A percentile compares a stretch with the other conserved stretches of the same genome.
phyloP scores from a whole-genome alignment of 805 yeast species.

The Wickerhamiella australiensis region DNA sequence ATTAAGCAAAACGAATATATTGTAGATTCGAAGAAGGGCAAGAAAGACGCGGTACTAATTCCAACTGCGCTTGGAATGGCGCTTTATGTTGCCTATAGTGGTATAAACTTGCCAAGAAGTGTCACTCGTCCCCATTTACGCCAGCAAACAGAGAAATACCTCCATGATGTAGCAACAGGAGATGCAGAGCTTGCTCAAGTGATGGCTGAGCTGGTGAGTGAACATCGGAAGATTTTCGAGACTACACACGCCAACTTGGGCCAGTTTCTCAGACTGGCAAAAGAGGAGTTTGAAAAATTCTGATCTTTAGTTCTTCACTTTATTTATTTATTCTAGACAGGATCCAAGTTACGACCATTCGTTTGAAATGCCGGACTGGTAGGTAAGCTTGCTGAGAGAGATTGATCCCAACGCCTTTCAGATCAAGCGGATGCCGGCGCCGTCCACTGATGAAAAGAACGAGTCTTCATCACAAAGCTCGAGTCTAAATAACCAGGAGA shows the following conservation, averaged over 20 bases:
- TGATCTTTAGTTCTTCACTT: not conserved
- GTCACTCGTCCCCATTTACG: slow-evolving; percentile 83
- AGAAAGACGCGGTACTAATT: slow-evolving; percentile 32
- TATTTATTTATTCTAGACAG: too few relatives aligned
- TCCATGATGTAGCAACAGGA: slow-evolving; percentile 62
- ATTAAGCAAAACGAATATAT: slow-evolving; percentile 59
- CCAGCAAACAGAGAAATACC: slow-evolving; percentile 54
- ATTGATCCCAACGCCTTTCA: not conserved
- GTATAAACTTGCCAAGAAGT: slow-evolving; percentile 60
- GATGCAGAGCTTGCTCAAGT: slow-evolving; percentile 32
- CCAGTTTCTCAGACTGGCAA: not conserved
- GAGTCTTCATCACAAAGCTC: not conserved
- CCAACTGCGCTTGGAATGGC: slow-evolving; percentile 83
- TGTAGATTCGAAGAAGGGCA: slow-evolving; percentile 26
- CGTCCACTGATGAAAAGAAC: not conserved
- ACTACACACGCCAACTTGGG: not conserved
- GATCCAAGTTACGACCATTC: too few relatives aligned
- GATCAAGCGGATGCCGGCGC: not conserved
- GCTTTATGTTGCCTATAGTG: slow-evolving; percentile 76
- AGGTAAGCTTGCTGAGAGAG: not conserved
- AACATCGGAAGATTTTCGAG: slow-evolving; percentile 19
- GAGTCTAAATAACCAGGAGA: not conserved
- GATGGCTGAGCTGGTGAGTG: slow-evolving; percentile 14
- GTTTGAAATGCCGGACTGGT: too few relatives aligned
- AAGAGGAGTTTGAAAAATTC: not conserved